Percentiles rank a stretch among this genome's conserved stretches.
phyloP scores from a whole-genome alignment of 2,329 filamentous ascomycete genomes.

The Botrytis cinerea region DNA sequence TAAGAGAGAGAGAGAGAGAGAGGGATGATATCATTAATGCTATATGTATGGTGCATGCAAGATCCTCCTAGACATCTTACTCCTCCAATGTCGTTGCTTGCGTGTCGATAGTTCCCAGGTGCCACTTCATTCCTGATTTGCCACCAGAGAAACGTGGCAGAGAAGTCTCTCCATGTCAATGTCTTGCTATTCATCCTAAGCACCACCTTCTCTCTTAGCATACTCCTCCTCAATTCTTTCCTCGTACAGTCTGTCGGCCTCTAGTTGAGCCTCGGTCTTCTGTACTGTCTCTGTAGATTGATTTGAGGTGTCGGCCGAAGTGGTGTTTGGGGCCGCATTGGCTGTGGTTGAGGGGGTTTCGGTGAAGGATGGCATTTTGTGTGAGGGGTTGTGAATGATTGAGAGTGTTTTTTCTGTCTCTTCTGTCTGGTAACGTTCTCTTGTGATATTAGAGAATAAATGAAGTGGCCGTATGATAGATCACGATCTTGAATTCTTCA shows the following conservation, averaged over 20 bases:
- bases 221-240: slow-evolving; percentile 31
- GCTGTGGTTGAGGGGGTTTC: slow-evolving; percentile 12
- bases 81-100: neutral
- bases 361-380: slow-evolving; percentile 23
- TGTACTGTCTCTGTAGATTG: slow-evolving; percentile 8
- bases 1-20: neutral
- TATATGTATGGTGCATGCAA: neutral
- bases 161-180: neutral
- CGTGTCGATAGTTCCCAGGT: neutral
- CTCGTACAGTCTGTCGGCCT: slow-evolving; percentile 29
- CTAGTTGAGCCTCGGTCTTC: slow-evolving; percentile 27
- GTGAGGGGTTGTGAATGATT: neutral
- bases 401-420: neutral
- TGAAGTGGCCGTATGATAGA: neutral
- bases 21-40: slow-evolving; percentile 5
- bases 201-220: slow-evolving; percentile 31
- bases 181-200: slow-evolving; percentile 36
- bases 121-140: neutral
- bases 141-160: neutral
- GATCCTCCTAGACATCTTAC: neutral
- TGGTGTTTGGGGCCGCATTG: neutral
- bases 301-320: neutral
- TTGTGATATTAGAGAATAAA: neutral
- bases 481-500: neutral
- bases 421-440: neutral